These are phyloP conservation scores for Magnaporthiopsis poae DNA, from an alignment of 2,329 filamentous ascomycete species.

Conservation along the genomic window DNA sequence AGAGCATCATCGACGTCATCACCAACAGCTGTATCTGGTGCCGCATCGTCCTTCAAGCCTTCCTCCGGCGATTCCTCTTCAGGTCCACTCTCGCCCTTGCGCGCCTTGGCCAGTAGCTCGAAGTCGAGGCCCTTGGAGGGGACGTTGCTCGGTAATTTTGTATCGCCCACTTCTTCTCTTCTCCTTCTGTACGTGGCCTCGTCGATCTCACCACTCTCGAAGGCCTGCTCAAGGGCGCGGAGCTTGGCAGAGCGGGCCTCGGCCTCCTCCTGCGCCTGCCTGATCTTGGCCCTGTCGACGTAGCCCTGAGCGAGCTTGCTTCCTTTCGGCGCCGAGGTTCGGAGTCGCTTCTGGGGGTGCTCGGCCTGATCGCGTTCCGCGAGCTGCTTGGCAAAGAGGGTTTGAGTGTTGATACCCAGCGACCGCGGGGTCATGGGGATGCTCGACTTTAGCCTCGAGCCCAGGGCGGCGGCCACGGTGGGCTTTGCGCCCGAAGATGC, in stretches of 20 bases:
- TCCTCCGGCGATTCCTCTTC: conserved; percentile 35
- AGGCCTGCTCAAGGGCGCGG: conserved; percentile 67
- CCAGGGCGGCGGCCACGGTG: conserved; percentile 44
- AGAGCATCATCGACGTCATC: conserved; percentile 57
- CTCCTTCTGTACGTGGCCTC: conserved; percentile 66
- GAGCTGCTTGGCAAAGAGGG: conserved; percentile 73
- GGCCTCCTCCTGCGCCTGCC: conserved; percentile 41
- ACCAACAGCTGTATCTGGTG: conserved; percentile 17
- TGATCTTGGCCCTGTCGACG: conserved; percentile 64
- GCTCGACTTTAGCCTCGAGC: conserved; percentile 66
- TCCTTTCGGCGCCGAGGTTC: conserved; percentile 72
- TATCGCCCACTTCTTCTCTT: conserved; percentile 68
- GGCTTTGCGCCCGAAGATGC: conserved; percentile 27
- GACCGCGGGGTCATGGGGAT: conserved; percentile 93
- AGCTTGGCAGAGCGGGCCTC: conserved; percentile 55
- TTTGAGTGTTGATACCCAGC: conserved; percentile 34
- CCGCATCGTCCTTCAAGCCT: conserved; percentile 21
- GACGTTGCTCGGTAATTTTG: conserved; percentile 71
- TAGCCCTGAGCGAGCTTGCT: conserved; percentile 72
- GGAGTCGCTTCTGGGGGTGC: conserved; percentile 61
- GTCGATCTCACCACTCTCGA: conserved; percentile 78
- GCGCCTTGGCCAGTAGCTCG: conserved; percentile 61
- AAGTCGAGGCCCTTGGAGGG: conserved; percentile 87
- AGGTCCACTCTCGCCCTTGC: conserved; percentile 36
- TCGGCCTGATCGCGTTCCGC: conserved; percentile 55